A percentile compares a stretch with the other conserved stretches of the same genome.
Evolutionary conservation across 305 asterid species (phyloP).

Genomic region (Fraxinus sp.): DNA sequence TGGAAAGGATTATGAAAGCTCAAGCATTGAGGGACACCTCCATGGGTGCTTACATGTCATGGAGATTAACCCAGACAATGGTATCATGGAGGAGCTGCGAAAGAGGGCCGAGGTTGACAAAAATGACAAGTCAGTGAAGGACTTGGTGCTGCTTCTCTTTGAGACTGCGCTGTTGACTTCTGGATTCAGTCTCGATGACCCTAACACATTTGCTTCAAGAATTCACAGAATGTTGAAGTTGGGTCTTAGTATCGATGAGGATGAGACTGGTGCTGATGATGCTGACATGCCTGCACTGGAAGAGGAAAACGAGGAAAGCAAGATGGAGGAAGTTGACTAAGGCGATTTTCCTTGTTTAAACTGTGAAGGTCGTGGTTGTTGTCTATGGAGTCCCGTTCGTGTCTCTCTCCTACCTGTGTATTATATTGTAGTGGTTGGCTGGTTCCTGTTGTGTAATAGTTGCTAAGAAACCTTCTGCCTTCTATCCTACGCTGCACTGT

Average conservation of each 20-base stretch:
- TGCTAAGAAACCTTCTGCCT: background rate
- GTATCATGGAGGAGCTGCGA: conserved; percentile 38
- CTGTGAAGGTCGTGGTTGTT: background rate
- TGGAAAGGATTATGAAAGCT: no score
- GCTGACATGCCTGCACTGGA: conserved; percentile 23
- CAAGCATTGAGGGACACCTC: no score
- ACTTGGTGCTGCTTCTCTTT: conserved; percentile 36
- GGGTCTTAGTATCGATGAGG: conserved; percentile 28
- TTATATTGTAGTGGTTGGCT: background rate
- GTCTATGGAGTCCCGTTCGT: background rate
- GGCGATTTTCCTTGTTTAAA: background rate
- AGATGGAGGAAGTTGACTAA: conserved; percentile 31
- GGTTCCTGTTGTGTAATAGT: background rate
- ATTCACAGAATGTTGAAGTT: conserved; percentile 37
- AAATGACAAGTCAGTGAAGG: conserved; percentile 42
- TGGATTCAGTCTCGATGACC: conserved; percentile 53
- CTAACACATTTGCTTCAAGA: conserved; percentile 35
- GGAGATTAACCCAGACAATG: conserved; percentile 44
- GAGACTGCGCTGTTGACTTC: conserved; percentile 41
- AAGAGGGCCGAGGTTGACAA: conserved; percentile 34
- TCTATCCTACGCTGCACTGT: background rate
- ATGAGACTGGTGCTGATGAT: conserved; percentile 18
- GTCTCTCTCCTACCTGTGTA: background rate
- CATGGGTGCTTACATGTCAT: background rate
- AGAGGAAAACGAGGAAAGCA: conserved; percentile 26